Base-by-base conservation (phyloP, 1,284 basidiomycete species). In the Malassezia caprae region DNA sequence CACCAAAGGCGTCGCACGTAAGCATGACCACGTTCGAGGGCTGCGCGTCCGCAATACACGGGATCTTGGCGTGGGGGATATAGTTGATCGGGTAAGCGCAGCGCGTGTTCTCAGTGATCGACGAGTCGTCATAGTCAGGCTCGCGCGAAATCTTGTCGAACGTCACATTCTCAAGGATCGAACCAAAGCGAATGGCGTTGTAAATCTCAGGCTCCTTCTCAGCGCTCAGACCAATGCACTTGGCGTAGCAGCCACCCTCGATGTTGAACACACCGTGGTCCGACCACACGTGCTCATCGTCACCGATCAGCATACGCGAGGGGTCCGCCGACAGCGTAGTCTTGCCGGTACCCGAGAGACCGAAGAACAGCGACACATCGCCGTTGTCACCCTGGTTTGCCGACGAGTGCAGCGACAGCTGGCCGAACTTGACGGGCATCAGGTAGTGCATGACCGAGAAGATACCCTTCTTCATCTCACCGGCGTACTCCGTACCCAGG, bases 401-500 rank as follows among this genome's bases (percentile, higher is more conserved):
- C 46, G 90, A 96, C n/a, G 94, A 96, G 80, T 99, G 94, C 56
- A 99, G 83, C 30, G 91, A 96, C 58, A 99, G 83, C 77, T 96
- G 90, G 58, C 90, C 90, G 76, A 94, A 98, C 78, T 96, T 96
- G 81, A 98, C 86, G 19, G 94, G 93, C 80, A 94, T 90, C 63
- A 99, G 82, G 78, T 98, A 99, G 80, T 99, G 94, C 94, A 99
- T 99, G 72, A 99, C 91, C 50, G 88, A 90, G 81, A 99, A 98
- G 76, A 99, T 88, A 77, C 94, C 94, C 84, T 98, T 98, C 82
- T 99, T 99, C 94, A 98, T 99, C 81, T 99, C 94, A 62, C 94
- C 94, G 49, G 94, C 94, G 77, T 98, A 98, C 77, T 98, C 93
- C 53, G 94, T 96, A 61, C 94, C 93, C 71, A 99, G 88, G 75